A percentile compares a stretch with the other conserved stretches of the same genome.
Conservation (phyloP, 179 eudicot genomes). For the Amaranthus tricolor region DNA sequence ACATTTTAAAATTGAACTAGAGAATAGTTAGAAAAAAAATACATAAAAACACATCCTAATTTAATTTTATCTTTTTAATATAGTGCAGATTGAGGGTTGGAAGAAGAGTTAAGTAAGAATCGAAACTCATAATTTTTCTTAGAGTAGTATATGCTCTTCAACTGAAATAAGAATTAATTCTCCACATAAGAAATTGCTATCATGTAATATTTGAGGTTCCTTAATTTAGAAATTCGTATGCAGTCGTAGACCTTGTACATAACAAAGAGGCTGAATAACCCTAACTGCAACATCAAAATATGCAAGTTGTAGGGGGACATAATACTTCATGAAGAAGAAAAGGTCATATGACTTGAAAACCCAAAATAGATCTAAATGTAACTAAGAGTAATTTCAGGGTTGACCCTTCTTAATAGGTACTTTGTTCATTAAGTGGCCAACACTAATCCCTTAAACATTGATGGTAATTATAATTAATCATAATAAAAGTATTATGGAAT, state of each 20-base stretch:
- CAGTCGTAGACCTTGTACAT: constrained; percentile 13
- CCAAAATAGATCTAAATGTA: constrained; percentile 24
- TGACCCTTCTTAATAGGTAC: constrained; percentile 34
- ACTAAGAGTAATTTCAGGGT: constrained; percentile 11
- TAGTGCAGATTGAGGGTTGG: neutral
- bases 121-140: no score
- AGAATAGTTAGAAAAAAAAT: neutral
- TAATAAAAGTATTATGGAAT: constrained; percentile 7
- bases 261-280: neutral
- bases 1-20: neutral
- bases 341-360: constrained; percentile 9
- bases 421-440: constrained; percentile 25
- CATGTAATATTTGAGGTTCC: neutral
- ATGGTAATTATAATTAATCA: neutral
- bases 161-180: no score
- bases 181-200: no score
- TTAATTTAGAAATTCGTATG: constrained; percentile 12
- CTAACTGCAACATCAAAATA: neutral
- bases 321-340: constrained; percentile 20
- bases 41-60: neutral
- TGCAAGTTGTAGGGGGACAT: constrained; percentile 14
- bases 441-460: constrained; percentile 27
- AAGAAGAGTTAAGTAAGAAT: neutral
- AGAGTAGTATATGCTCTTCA: no score
- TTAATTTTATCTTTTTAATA: neutral